Evolutionary conservation across 2,329 filamentous ascomycete genomes (phyloP).

Genomic region (Fusarium illudens): DNA sequence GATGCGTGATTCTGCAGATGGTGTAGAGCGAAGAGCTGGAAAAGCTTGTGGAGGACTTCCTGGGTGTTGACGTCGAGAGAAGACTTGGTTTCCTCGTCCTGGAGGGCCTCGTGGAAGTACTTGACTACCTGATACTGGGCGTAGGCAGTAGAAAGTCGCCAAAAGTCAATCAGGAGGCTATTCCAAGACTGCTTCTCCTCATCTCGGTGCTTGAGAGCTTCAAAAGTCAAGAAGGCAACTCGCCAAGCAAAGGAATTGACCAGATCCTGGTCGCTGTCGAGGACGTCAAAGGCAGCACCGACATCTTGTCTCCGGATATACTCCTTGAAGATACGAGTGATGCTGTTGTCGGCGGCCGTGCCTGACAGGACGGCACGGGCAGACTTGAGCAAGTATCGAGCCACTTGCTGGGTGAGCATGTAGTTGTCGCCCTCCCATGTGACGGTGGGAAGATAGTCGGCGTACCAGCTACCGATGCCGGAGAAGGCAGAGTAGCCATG

Average conservation of each 20-base stretch:
- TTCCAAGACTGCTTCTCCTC: constrained; percentile 81
- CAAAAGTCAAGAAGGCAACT: constrained; percentile 76
- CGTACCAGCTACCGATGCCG: constrained; percentile 79
- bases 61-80: constrained; percentile 67
- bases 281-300: constrained; percentile 77
- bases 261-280: constrained; percentile 74
- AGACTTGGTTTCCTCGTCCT: constrained; percentile 56
- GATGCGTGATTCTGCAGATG: constrained; percentile 70
- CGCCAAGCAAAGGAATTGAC: constrained; percentile 81
- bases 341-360: constrained; percentile 53
- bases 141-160: constrained; percentile 77
- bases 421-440: constrained; percentile 85
- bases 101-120: constrained; percentile 66
- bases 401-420: constrained; percentile 83
- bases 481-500: constrained; percentile 80
- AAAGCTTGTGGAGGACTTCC: constrained; percentile 73
- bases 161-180: constrained; percentile 79
- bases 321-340: constrained; percentile 66
- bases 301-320: constrained; percentile 73
- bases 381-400: constrained; percentile 79
- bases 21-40: constrained; percentile 79
- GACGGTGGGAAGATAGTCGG: constrained; percentile 74
- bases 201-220: constrained; percentile 77
- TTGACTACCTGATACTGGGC: constrained; percentile 82
- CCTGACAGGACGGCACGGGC: constrained; percentile 74